Conservation (phyloP, 371 early-diverging fungal genomes). For the Circinella minor region DNA sequence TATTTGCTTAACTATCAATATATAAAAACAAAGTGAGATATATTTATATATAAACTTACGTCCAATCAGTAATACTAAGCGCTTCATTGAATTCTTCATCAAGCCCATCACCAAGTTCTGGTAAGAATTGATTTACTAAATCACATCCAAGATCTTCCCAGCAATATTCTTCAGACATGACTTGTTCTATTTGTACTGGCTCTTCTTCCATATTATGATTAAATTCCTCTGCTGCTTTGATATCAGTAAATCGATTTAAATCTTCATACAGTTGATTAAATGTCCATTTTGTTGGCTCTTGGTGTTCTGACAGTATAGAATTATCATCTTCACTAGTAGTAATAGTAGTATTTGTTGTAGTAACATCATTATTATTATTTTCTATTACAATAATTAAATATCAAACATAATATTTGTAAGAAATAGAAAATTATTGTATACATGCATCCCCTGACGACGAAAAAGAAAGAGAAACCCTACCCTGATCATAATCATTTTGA, state of each 20-base stretch:
- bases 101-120: conserved; percentile 61
- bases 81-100: conserved; percentile 67
- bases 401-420: no score
- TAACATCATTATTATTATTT: conserved; percentile 13
- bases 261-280: conserved; percentile 46
- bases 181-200: conserved; percentile 9
- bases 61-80: conserved; percentile 66
- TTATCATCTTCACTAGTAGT: no score
- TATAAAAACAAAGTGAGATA: background rate
- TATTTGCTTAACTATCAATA: no score
- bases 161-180: conserved; percentile 65
- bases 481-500: no score
- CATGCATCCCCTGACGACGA: no score
- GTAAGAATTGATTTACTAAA: conserved; percentile 64
- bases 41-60: no score
- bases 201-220: conserved; percentile 33
- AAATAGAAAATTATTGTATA: no score
- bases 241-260: conserved; percentile 56
- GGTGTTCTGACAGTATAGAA: no score
- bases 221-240: conserved; percentile 22
- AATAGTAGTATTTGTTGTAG: background rate
- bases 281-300: conserved; percentile 1
- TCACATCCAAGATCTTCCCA: conserved; percentile 74
- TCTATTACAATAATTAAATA: background rate
- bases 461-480: no score